These are phyloP conservation scores for Fusarium sp. DNA, from an alignment of 2,329 filamentous ascomycete genomes.

Conservation along the genomic window DNA sequence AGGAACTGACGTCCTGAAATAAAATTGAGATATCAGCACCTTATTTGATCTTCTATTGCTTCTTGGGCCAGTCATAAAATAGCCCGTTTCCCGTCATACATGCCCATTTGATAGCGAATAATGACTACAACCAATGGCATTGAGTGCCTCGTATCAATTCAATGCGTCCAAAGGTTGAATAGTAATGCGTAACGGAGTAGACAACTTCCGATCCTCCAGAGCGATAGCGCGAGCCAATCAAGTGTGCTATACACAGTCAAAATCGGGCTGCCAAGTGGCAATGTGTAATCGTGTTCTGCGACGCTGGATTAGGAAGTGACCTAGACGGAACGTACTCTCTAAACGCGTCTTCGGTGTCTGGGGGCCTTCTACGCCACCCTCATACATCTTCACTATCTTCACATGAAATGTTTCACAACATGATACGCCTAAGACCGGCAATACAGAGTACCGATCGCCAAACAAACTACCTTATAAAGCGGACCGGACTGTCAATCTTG, in stretches of 20 bases:
- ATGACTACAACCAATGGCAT: no score
- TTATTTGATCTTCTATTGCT: neutral
- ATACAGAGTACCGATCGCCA: no score
- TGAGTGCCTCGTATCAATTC: fast-evolving
- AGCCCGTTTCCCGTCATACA: no score
- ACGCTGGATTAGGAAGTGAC: neutral
- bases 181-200: neutral
- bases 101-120: no score
- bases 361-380: neutral
- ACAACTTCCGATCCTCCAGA: neutral
- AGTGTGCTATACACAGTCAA: fast-evolving
- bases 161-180: neutral
- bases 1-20: neutral
- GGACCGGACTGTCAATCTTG: neutral
- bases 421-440: neutral
- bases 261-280: neutral
- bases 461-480: neutral
- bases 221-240: neutral
- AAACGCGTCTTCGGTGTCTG: no score
- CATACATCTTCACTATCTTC: neutral
- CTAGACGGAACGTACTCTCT: neutral
- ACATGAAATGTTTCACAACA: neutral
- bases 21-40: neutral
- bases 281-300: fast-evolving
- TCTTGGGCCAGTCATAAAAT: fast-evolving